Conservation (phyloP, 768 basidiomycete species). For the Ramaria sp. region DNA sequence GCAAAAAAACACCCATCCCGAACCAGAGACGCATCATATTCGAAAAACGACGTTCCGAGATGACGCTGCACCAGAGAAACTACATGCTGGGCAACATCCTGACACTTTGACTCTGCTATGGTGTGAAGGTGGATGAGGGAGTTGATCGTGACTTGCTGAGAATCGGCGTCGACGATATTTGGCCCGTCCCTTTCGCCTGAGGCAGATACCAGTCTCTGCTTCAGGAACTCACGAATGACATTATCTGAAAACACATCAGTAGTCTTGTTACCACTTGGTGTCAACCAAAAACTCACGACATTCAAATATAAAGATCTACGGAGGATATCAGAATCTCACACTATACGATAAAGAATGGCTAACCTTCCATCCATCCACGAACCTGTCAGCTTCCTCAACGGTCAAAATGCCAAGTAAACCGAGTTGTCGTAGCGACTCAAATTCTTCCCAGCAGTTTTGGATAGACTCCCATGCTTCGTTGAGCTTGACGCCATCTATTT, state of each 20-base stretch:
- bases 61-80: constrained; percentile 37
- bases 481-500: constrained; percentile 55
- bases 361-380: constrained; percentile 83
- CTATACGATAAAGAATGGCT: constrained; percentile 14
- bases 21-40: constrained; percentile 78
- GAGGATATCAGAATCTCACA: not conserved
- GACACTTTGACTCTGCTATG: constrained; percentile 34
- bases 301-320: constrained; percentile 81
- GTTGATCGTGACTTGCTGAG: constrained; percentile 17
- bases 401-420: constrained; percentile 26
- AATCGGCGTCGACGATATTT: constrained; percentile 1
- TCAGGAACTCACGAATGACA: constrained; percentile 75
- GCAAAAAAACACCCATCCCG: constrained; percentile 88
- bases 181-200: constrained; percentile 13
- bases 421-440: constrained; percentile 50
- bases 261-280: not conserved
- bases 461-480: constrained; percentile 78
- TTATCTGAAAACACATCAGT: constrained; percentile 42
- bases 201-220: constrained; percentile 38
- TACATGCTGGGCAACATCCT: constrained; percentile 34
- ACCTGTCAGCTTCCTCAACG: constrained; percentile 48
- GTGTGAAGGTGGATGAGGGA: constrained; percentile 28
- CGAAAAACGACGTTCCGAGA: constrained; percentile 55
- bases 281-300: constrained; percentile 47
- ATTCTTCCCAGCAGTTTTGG: constrained; percentile 75